Evolutionary conservation across 805 yeast species (phyloP).

Genomic region (Saturnispora saitoi): DNA sequence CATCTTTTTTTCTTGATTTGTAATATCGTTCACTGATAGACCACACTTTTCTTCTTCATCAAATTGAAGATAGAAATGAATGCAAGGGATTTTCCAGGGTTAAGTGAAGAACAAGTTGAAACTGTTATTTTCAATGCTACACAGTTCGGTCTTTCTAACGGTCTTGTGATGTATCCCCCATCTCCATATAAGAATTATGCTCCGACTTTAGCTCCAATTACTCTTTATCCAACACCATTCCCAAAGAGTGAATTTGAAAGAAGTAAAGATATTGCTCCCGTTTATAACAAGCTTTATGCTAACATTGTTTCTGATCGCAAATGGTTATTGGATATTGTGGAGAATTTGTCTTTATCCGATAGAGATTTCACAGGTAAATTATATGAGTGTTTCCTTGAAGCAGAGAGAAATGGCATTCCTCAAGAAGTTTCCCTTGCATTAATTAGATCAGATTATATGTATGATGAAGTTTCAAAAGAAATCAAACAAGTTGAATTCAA

Average conservation of each 20-base stretch:
- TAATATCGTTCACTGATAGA: background rate
- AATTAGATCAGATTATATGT: constrained; percentile 85
- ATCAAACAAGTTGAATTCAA: constrained; percentile 95
- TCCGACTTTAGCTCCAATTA: constrained; percentile 73
- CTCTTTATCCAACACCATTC: constrained; percentile 85
- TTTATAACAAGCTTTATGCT: constrained; percentile 69
- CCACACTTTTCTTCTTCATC: constrained; percentile 2
- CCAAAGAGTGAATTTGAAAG: constrained; percentile 57
- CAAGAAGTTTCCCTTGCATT: constrained; percentile 74
- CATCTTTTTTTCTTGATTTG: background rate
- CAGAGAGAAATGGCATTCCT: constrained; percentile 38
- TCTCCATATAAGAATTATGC: constrained; percentile 33
- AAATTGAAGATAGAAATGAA: background rate
- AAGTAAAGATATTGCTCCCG: constrained; percentile 57
- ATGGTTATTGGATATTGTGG: constrained; percentile 56
- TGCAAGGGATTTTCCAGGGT: constrained; percentile 14
- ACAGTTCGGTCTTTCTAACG: constrained; percentile 76
- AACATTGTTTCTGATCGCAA: constrained; percentile 47
- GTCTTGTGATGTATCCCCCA: constrained; percentile 74
- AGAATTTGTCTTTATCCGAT: constrained; percentile 50
- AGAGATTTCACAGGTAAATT: constrained; percentile 75
- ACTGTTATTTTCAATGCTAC: constrained; percentile 28
- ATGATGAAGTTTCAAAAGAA: constrained; percentile 39
- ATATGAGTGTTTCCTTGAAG: constrained; percentile 48
- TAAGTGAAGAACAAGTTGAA: constrained; percentile 8